phyloP scores from a whole-genome alignment of 805 yeast species.

The Kuraishia ogatae region DNA sequence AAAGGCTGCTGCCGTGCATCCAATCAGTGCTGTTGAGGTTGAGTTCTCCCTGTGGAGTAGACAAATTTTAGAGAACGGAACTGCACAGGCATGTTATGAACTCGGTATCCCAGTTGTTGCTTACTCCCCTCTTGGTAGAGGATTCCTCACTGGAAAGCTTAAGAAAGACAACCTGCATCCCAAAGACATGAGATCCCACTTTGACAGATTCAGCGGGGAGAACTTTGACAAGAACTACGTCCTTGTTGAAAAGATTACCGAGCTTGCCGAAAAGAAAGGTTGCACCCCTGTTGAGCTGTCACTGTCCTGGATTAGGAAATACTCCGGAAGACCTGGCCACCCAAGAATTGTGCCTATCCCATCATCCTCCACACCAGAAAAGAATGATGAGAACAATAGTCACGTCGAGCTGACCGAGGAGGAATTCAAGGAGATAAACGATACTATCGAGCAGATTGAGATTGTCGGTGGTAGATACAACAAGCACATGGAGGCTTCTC shows the following conservation, averaged over 20 bases:
- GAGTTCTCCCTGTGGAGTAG: slow-evolving; percentile 70
- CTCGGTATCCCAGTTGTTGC: slow-evolving; percentile 59
- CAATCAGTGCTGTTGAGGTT: slow-evolving; percentile 63
- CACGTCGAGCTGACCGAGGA: slow-evolving; percentile 39
- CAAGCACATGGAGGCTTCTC: neutral
- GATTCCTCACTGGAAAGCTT: slow-evolving; percentile 60
- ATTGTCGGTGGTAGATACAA: slow-evolving; percentile 37
- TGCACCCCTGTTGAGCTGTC: slow-evolving; percentile 60
- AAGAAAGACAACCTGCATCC: slow-evolving; percentile 40
- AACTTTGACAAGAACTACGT: slow-evolving; percentile 43
- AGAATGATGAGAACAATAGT: slow-evolving; percentile 54
- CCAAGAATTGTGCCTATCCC: slow-evolving; percentile 74
- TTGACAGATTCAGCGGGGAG: slow-evolving; percentile 56
- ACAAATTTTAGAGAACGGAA: slow-evolving; percentile 54
- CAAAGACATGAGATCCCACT: slow-evolving; percentile 41
- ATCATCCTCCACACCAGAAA: slow-evolving; percentile 51
- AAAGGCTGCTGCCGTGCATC: slow-evolving; percentile 47
- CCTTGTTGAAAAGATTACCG: slow-evolving; percentile 39
- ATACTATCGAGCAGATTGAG: slow-evolving; percentile 30
- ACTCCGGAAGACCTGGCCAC: slow-evolving; percentile 22
- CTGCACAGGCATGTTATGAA: slow-evolving; percentile 49
- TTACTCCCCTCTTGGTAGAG: slow-evolving; percentile 80
- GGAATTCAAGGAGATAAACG: slow-evolving; percentile 47
- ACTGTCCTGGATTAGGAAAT: slow-evolving; percentile 53
- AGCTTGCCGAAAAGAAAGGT: slow-evolving; percentile 36